phyloP scores from a whole-genome alignment of 495 filamentous ascomycete genomes.

The Alectoria sarmentosa region DNA sequence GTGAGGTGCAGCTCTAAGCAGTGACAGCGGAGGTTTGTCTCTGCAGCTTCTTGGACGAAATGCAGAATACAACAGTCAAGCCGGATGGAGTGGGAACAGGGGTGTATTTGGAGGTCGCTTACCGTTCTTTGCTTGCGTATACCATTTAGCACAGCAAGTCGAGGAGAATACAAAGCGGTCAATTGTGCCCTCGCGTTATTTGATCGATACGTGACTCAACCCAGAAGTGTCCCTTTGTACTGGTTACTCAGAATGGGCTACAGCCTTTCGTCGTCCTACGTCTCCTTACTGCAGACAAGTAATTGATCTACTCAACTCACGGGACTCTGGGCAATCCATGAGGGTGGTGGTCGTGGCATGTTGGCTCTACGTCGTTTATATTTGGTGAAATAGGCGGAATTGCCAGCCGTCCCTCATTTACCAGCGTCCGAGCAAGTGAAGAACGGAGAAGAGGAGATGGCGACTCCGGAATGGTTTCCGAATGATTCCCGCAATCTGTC shows the following conservation, averaged over 20 bases:
- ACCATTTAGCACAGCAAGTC: not conserved
- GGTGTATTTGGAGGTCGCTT: not conserved
- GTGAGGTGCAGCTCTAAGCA: slow-evolving; percentile 16
- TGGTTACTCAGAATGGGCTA: not conserved
- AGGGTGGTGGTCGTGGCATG: not conserved
- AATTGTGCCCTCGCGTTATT: not conserved
- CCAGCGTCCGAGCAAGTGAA: not conserved
- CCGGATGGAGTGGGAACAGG: not conserved
- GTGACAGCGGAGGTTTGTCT: not conserved
- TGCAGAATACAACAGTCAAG: not conserved
- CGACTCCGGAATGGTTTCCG: not conserved
- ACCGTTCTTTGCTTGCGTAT: not conserved
- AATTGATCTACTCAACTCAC: not conserved
- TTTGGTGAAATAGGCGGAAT: not conserved
- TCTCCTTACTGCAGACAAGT: not conserved
- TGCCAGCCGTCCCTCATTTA: not conserved
- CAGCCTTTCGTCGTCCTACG: not conserved
- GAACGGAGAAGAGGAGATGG: not conserved
- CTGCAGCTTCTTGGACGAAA: not conserved
- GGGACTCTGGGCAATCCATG: not conserved
- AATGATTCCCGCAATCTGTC: not conserved
- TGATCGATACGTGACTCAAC: not conserved
- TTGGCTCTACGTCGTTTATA: too few species aligned
- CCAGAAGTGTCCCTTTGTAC: not conserved
- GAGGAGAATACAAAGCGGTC: not conserved